These are phyloP conservation scores for Collariella sp. DNA, from an alignment of 495 filamentous ascomycete genomes.

Conservation along the genomic window DNA sequence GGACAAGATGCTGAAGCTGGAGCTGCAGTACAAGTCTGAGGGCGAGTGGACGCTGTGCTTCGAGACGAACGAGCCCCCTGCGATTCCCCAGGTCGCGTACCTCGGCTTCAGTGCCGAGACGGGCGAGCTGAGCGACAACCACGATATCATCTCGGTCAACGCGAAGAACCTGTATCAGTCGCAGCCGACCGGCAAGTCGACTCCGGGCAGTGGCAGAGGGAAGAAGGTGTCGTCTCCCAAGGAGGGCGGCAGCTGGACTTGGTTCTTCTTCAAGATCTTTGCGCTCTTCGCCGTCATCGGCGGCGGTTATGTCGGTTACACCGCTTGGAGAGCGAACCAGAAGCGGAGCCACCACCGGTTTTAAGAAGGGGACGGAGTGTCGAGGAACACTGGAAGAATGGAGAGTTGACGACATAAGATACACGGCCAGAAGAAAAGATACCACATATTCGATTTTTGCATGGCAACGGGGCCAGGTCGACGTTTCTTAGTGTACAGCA, in stretches of 20 bases:
- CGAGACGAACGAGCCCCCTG: conserved; percentile 59
- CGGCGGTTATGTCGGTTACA: conserved; percentile 77
- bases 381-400: conserved; percentile 1
- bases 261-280: conserved; percentile 85
- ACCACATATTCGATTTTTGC: conserved; percentile 12
- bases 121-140: conserved; percentile 93
- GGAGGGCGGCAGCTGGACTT: conserved; percentile 66
- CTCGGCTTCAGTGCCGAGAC: conserved; percentile 94
- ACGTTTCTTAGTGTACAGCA: background rate
- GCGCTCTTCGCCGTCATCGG: conserved; percentile 61
- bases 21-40: conserved; percentile 86
- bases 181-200: conserved; percentile 36
- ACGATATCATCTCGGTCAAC: conserved; percentile 86
- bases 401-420: conserved; percentile 4
- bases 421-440: conserved; percentile 7
- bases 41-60: conserved; percentile 89
- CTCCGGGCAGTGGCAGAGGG: conserved; percentile 34
- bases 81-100: conserved; percentile 84
- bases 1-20: conserved; percentile 83
- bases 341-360: conserved; percentile 75
- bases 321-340: conserved; percentile 61
- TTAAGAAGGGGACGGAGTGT: conserved; percentile 31
- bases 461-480: conserved; percentile 12
- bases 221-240: conserved; percentile 19
- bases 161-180: conserved; percentile 82